A percentile compares a stretch with the other conserved stretches of the same genome.
These are phyloP conservation scores for Mycosarcoma mackinlayi DNA, from an alignment of 1,284 basidiomycete genomes.

Conservation along the genomic window DNA sequence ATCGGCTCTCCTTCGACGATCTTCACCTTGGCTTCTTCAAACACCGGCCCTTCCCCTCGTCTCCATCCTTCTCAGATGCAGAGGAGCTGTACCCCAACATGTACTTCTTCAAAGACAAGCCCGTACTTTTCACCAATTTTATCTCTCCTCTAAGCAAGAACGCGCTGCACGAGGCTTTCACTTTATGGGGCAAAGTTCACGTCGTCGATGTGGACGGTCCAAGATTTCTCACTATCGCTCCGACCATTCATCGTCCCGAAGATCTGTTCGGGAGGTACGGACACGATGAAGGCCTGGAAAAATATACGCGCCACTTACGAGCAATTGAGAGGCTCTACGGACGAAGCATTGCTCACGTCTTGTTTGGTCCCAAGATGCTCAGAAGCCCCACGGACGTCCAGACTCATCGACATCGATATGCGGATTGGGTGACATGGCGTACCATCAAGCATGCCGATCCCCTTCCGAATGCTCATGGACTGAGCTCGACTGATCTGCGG, in stretches of 20 bases:
- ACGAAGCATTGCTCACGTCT: not conserved
- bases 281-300: not conserved
- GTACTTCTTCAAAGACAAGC: slow-evolving; percentile 7
- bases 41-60: not conserved
- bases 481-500: not conserved
- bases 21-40: slow-evolving; percentile 4
- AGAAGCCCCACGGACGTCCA: not conserved
- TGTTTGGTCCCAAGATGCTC: not conserved
- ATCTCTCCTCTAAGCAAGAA: not conserved
- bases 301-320: not conserved
- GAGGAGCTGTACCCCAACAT: slow-evolving; percentile 5
- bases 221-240: not conserved
- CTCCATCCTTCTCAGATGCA: not conserved
- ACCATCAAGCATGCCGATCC: not conserved
- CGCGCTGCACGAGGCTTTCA: slow-evolving; percentile 4
- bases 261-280: not conserved
- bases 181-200: slow-evolving; percentile 5
- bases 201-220: slow-evolving; percentile 5
- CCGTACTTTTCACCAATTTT: slow-evolving; percentile 5
- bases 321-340: not conserved
- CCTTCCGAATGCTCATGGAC: not conserved
- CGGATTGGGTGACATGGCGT: not conserved
- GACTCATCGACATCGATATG: not conserved
- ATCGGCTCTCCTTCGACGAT: slow-evolving; percentile 1
- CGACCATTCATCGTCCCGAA: too few relatives aligned